Base-by-base conservation (phyloP, 371 early-diverging fungal genomes). In the Basidiobolus meristosporus region DNA sequence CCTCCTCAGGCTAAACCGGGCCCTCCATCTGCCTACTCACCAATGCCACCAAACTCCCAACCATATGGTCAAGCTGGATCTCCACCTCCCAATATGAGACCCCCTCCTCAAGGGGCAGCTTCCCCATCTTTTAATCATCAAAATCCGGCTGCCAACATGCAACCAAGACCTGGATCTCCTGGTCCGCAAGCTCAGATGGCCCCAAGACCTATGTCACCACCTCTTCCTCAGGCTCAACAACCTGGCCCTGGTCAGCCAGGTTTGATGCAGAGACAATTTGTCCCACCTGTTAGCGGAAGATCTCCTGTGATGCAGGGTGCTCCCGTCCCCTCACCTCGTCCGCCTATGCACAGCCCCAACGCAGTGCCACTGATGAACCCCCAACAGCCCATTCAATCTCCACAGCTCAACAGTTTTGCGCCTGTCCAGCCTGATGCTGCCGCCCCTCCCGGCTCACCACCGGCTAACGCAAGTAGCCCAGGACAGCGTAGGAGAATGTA, bases 401-500 rank as follows among this genome's bases (percentile, higher is more conserved):
- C 40, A 18, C 44, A 30, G 18, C 9, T 19, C 7, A 40, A 44
- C 12, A 44, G 4, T 31, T 34, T 18, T 22, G 40, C 22, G 10
- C 18, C 35, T 9, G 19, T 39, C 15, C 26, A 33, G 7, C 30
- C 39, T 14, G 40, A 11, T 6, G 12, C 37, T 4, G 18, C 18
- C 26, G 22, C 50, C 2, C 41, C 50, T 3, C 35, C 50, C 11
- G 26, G 26, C 26, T 26, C 26, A 26, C 53, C 55, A 1, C 47
- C 47, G 1, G 38, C 37, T 28, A 45, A 43, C 11, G 17, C 47
- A 12, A 51, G 46, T 36, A 56, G 53, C 38, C 38, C 53, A 29
- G 71, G 69, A 52, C 53, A 26, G 26, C 26, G 26, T 26, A 26
- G 26, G 26, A 26, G 75, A 39, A 59, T 68, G 62, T 74, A 74